Base-by-base conservation (phyloP, 768 basidiomycete species). In the Tylopilus rubrobrunneus region DNA sequence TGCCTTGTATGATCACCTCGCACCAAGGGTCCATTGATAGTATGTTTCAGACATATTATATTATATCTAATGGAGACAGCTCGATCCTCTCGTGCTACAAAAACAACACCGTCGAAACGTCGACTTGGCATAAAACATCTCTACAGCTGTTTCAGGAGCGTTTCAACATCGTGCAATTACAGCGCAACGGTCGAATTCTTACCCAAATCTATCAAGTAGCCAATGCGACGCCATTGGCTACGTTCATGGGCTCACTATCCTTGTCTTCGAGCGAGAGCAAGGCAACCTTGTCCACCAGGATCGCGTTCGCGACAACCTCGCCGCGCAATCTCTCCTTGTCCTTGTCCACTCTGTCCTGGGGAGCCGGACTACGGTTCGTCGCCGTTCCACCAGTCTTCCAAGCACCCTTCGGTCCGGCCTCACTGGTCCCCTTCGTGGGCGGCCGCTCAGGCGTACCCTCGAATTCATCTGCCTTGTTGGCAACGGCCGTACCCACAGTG, bases 381-480 rank as follows among this genome's bases (percentile, higher is more conserved):
- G 33, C 48, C 29, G 29, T 28, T 15, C 57, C 53, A 28, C 58
- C 45, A 7, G 55, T 21, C 46, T 55, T 71, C 70, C 68, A 67
- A 1, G 27, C 34, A 11, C 66, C 62, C 52, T 71, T 75, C 19
- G 71, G 67, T 33, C 75, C 74, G 50, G 68, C 63, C 56, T 77
- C 78, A 25, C 63, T 60, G 42, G 57, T 56, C 25, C 77, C 77
- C 68, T 76, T 84, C 15, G 74, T 75, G 5, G 73, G 74, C 2
- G 77, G 75, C 40, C 81, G 71, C 57, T 83, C 80, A 53, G 71
- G 79, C 12, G 63, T 67, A 19, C 66, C 66, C 42, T 84, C 82
- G 21, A 58, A 59, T 4, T 83, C 82, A 29, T 79, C 82, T 29
- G 72, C 55, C 49, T 73, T 73, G 46, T 45, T 54, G 52, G 43